A percentile compares a stretch with the other conserved stretches of the same genome.
Evolutionary conservation across 768 basidiomycete genomes (phyloP).

Genomic region (Russula emetica): DNA sequence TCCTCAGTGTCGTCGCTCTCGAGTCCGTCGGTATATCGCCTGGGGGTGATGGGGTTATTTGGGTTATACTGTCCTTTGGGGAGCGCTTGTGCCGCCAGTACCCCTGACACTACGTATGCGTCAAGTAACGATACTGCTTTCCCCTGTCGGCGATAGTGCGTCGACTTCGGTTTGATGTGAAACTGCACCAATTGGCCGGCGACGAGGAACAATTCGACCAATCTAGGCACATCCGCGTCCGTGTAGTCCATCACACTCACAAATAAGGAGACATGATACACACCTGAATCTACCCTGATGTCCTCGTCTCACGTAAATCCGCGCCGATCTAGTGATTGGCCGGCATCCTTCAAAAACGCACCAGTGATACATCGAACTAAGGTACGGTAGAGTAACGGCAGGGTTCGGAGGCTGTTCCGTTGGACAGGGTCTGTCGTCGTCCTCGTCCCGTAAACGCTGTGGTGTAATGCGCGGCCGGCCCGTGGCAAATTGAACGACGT

Average conservation of each 20-base stretch:
- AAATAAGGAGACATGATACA: conserved; percentile 31
- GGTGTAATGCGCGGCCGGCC: conserved; percentile 60
- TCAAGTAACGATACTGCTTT: conserved; percentile 61
- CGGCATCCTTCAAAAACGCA: conserved; percentile 79
- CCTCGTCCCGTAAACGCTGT: conserved; percentile 41
- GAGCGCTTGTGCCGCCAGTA: conserved; percentile 64
- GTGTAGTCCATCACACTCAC: background rate
- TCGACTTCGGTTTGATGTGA: conserved; percentile 53
- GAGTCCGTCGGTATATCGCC: conserved; percentile 86
- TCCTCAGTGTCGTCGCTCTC: conserved; percentile 84
- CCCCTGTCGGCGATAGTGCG: conserved; percentile 52
- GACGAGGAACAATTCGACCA: conserved; percentile 69
- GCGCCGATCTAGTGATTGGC: conserved; percentile 67
- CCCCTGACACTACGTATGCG: conserved; percentile 84
- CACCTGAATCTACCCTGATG: conserved; percentile 75
- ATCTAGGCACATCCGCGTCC: conserved; percentile 37
- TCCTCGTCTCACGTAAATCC: conserved; percentile 67
- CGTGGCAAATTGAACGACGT: conserved; percentile 52
- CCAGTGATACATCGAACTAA: conserved; percentile 78
- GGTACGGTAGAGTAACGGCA: conserved; percentile 50
- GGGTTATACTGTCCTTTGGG: conserved; percentile 61
- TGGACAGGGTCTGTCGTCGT: conserved; percentile 41
- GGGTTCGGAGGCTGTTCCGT: conserved; percentile 48
- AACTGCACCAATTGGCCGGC: conserved; percentile 72
- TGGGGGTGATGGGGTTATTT: conserved; percentile 48